Evolutionary conservation across 768 basidiomycete genomes (phyloP), one percentile per base, ranked within the genome.

Genomic region (Paxillus involutus): DNA sequence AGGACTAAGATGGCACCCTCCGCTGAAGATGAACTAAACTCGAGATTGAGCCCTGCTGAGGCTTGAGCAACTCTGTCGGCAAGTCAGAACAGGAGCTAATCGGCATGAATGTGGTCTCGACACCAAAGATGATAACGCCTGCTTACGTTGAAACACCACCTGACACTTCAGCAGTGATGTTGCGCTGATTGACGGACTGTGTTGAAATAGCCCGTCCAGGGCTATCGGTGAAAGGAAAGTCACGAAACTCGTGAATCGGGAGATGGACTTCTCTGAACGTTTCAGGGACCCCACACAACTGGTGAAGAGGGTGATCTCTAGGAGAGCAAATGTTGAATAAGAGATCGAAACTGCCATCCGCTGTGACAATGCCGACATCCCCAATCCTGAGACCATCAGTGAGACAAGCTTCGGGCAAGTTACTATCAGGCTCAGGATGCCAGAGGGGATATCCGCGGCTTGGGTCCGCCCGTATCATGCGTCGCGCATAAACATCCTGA

Each of bases 321-420:
- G 73, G 62, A 2, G 70, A 49, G 36, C 69, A 72, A 8, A 76
- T 64, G 51, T 74, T 75, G 61, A 76, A 77, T 4, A 74, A 65
- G 43, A 71, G 67, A 47, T 70, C 68, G 33, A 77, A 77, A 7
- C 56, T 58, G 44, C 75, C 75, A 47, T 64, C 57, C 14, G 61
- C 62, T 4, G 70, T 63, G 19, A 77, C 53, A n/a, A 75, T 63
- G 10, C 73, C 73, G 11, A 77, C 70, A 48, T 77, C 76, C 2
- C 76, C 75, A 40, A 76, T 73, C 26, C 54, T 67, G 40, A 72
- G 63, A 0, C 74, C 75, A 36, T 60, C 51, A 6, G 52, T 56
- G 45, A 59, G 61, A 44, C 69, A 67, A 17, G 61, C 60, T 4
- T 51, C 48, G 17, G 67, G 66, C 7, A 70, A 55, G 9, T 40